phyloP scores from a whole-genome alignment of 768 basidiomycete genomes.

The Boletus tylopilopsis region DNA sequence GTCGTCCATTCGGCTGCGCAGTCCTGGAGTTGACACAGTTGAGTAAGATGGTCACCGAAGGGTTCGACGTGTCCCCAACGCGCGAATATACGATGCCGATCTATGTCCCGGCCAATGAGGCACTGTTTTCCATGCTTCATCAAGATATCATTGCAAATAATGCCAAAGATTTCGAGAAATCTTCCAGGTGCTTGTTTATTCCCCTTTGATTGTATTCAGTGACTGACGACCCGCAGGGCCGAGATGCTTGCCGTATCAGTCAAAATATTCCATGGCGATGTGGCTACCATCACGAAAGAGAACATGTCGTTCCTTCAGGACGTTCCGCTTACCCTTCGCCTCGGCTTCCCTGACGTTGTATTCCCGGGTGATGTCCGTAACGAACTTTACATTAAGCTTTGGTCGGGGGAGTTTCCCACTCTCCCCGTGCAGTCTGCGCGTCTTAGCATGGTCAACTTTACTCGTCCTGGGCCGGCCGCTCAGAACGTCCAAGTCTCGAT shows the following conservation, averaged over 20 bases:
- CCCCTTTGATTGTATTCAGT: not conserved
- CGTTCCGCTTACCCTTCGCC: slow-evolving; percentile 74
- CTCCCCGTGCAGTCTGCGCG: slow-evolving; percentile 53
- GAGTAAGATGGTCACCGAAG: slow-evolving; percentile 61
- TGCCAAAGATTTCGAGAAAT: slow-evolving; percentile 77
- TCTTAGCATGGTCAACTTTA: slow-evolving; percentile 52
- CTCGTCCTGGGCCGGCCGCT: slow-evolving; percentile 50
- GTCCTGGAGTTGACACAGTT: slow-evolving; percentile 82
- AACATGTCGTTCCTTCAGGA: slow-evolving; percentile 82
- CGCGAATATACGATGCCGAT: slow-evolving; percentile 87
- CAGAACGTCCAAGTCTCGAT: slow-evolving; percentile 79
- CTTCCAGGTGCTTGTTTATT: slow-evolving; percentile 54
- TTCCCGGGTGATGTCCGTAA: slow-evolving; percentile 92
- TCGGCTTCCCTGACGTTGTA: slow-evolving; percentile 95
- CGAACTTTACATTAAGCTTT: slow-evolving; percentile 93
- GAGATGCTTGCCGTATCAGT: slow-evolving; percentile 81
- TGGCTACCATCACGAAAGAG: slow-evolving; percentile 68
- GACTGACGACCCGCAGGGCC: slow-evolving; percentile 49
- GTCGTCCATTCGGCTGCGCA: slow-evolving; percentile 95
- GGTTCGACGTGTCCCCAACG: slow-evolving; percentile 56
- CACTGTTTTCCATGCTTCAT: slow-evolving; percentile 88
- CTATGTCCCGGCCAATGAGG: slow-evolving; percentile 77
- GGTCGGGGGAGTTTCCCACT: slow-evolving; percentile 83
- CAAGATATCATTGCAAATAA: slow-evolving; percentile 88
- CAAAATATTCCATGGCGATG: slow-evolving; percentile 85